Evolutionary conservation across 1,284 basidiomycete species (phyloP).

Genomic region (Moesziomyces parantarcticus): DNA sequence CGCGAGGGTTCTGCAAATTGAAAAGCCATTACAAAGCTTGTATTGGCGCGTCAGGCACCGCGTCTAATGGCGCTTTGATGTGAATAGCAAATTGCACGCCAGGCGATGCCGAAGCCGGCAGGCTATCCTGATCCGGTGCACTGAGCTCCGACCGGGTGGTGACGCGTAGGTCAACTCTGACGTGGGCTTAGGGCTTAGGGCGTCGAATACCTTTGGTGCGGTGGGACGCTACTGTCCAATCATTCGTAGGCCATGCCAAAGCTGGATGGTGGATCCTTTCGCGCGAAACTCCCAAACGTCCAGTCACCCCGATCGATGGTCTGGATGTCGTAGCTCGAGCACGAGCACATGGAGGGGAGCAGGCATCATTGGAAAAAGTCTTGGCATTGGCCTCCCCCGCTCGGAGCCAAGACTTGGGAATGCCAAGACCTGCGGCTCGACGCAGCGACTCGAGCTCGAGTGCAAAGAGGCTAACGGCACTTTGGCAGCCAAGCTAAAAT

Average conservation of each 20-base stretch:
- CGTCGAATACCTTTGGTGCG: too few relatives aligned
- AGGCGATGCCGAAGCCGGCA: conserved; percentile 11
- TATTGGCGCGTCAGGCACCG: too few relatives aligned
- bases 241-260: background rate
- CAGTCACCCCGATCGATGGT: background rate
- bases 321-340: background rate
- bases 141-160: conserved; percentile 1
- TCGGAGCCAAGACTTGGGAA: conserved; percentile 3
- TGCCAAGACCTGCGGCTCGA: conserved; percentile 40
- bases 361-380: conserved; percentile 30
- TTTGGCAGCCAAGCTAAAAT: background rate
- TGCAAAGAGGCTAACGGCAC: too few relatives aligned
- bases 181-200: too few relatives aligned
- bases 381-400: conserved; percentile 18
- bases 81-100: background rate
- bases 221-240: background rate
- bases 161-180: too few relatives aligned
- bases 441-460: too few relatives aligned
- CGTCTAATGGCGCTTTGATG: too few relatives aligned
- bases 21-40: too few relatives aligned
- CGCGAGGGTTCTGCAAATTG: too few relatives aligned
- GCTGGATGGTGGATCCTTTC: background rate
- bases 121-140: conserved; percentile 4
- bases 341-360: too few relatives aligned
- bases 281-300: background rate